Evolutionary conservation across 441 rosid species (phyloP), one percentile per base, ranked within the genome.

Genomic region (Populus hybrid): DNA sequence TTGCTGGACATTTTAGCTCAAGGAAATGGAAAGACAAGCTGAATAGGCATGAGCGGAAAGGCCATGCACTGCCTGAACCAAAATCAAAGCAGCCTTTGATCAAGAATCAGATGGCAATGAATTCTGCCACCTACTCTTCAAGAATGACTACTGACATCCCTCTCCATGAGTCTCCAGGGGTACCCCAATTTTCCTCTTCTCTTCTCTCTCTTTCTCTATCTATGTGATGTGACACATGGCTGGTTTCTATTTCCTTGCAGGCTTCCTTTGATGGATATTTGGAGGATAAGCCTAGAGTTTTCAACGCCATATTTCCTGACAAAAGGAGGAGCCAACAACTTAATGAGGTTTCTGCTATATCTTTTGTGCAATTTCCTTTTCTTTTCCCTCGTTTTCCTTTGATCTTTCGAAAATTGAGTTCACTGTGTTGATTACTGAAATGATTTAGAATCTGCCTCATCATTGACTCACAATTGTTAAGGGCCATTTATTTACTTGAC

Each of bases 251-350:
- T 26, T 72, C 46, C 50, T 63, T 78, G 86, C 87, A 93, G 98
- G 98, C 95, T 34, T 84, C 89, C 66, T 95, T 95, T 79, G 97
- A 95, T 83, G 91, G 86, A 50, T 94, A 92, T 84, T 83, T 94
- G 85, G 95, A 92, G 61, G 85, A 96, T 81, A 92, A 86, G 68
- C 84, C 89, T n/a, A 90, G 99, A 82, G 91, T 95, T 66, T 92
- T 95, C 82, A 64, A 84, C 79, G 97, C 98, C n/a, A 89, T 95
- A 82, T 94, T 94, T 69, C 97, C 97, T n/a, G 95, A 94, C 72
- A 88, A 84, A 70, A 74, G 82, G 3, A 90, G 97, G 83, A 91
- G 95, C 67, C 85, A 81, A 24, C 88, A 82, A 57, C 88, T 94
- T 50, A 88, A 87, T 74, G 84, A 92, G 98, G 98, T 93, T 35